Evolutionary conservation across 371 early-diverging fungal species (phyloP).

Genomic region (Syncephalastrum sp.): DNA sequence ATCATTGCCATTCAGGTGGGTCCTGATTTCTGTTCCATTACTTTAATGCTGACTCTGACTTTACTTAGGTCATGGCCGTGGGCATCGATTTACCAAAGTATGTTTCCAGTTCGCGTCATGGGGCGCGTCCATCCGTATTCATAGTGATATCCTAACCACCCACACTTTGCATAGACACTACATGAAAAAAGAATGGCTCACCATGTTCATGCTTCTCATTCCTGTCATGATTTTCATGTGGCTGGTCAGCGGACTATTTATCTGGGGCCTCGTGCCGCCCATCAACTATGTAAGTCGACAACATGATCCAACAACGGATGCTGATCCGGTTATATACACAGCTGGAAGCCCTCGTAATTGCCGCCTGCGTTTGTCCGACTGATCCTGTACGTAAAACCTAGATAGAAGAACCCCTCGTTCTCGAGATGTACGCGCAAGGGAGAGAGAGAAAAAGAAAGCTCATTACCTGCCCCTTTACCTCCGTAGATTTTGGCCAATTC

Average conservation of each 20-base stretch:
- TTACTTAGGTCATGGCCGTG: slow-evolving; percentile 78
- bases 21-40: not conserved
- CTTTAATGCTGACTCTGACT: not conserved
- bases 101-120: slow-evolving; percentile 4
- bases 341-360: slow-evolving; percentile 76
- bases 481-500: slow-evolving; percentile 84
- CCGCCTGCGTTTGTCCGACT: slow-evolving; percentile 92
- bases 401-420: not conserved
- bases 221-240: slow-evolving; percentile 91
- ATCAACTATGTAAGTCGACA: slow-evolving; percentile 56
- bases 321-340: slow-evolving; percentile 26
- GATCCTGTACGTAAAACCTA: slow-evolving; percentile 75
- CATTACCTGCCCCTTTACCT: not conserved
- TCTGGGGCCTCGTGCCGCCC: slow-evolving; percentile 64
- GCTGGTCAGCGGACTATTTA: slow-evolving; percentile 71
- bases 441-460: slow-evolving; percentile 3
- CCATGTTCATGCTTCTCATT: slow-evolving; percentile 72
- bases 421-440: not conserved
- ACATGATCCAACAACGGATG: not conserved
- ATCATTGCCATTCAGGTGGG: slow-evolving; percentile 77
- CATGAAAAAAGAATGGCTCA: slow-evolving; percentile 58
- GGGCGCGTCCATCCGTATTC: not conserved
- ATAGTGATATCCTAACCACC: not conserved
- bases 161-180: slow-evolving; percentile 33
- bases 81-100: slow-evolving; percentile 83